phyloP scores from a whole-genome alignment of 1,284 basidiomycete species.

The Ceratobasidium sp. region DNA sequence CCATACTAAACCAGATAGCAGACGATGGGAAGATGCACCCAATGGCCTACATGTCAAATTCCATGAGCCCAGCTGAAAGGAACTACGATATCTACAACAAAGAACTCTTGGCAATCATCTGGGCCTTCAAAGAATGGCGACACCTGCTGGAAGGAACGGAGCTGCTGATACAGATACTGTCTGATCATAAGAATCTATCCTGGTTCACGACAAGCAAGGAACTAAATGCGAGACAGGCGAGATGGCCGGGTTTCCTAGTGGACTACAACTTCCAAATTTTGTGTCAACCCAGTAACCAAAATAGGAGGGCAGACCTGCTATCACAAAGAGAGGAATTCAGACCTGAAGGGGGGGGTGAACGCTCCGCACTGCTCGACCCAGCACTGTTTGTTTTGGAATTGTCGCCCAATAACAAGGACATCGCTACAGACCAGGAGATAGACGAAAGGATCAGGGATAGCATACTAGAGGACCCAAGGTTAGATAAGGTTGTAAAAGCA shows the following conservation, averaged over 20 bases:
- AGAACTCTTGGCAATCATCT: slow-evolving; percentile 63
- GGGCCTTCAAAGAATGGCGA: slow-evolving; percentile 59
- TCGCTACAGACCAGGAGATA: background rate
- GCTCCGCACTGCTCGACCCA: background rate
- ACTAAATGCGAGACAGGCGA: slow-evolving; percentile 59
- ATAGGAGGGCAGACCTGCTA: slow-evolving; percentile 59
- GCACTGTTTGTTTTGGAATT: background rate
- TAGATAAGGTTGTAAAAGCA: background rate
- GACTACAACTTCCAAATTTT: slow-evolving; percentile 58
- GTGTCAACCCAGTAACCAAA: slow-evolving; percentile 58
- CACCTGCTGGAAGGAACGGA: slow-evolving; percentile 57
- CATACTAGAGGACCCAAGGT: background rate
- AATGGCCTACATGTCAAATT: slow-evolving; percentile 54
- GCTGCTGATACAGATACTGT: slow-evolving; percentile 54
- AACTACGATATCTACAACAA: slow-evolving; percentile 60
- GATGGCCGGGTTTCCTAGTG: slow-evolving; percentile 59
- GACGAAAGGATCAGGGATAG: background rate
- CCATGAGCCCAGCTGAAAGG: slow-evolving; percentile 52
- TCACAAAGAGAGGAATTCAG: slow-evolving; percentile 53
- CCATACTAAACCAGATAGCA: slow-evolving; percentile 52
- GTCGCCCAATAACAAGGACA: background rate
- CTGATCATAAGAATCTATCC: slow-evolving; percentile 63
- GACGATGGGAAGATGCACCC: slow-evolving; percentile 51
- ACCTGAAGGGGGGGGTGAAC: slow-evolving; percentile 45
- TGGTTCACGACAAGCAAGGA: slow-evolving; percentile 58